Evolutionary conservation across 2,329 filamentous ascomycete genomes (phyloP), one percentile per base, ranked within the genome.

Genomic region (Cercospora zeae-maydis): DNA sequence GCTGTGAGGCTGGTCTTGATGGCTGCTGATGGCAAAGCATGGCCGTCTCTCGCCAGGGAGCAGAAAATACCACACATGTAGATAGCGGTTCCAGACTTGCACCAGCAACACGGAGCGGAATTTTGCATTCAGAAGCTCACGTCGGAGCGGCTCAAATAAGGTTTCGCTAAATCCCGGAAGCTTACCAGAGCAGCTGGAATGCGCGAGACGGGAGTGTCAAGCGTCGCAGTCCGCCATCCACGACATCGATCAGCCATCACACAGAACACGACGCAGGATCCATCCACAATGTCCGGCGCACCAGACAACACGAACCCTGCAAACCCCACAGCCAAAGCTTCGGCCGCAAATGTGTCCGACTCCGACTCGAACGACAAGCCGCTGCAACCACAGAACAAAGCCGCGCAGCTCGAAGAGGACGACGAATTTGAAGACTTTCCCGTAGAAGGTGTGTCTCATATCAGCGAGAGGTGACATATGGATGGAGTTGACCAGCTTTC

Each of bases 401-500:
- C 82, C 59, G 81, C 88, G 34, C 85, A 90, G 63, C 84, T 98
- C 30, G 95, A 96, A 78, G 95, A 99, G 77, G 95, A 99, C 75
- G 95, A 99, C 78, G 95, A 99, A 81, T 99, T 99, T 74, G 95
- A 99, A 77, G 95, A 99, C 78, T 99, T 99, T 75, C 95, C 95
- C 27, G 90, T 96, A 61, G 93, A 99, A 80, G 92, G 95, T 96
- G 79, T 11, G 58, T 27, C 21, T 14, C 14, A 13, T 14, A 8
- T 55, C 19, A 31, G n/a, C 16, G 21, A 58, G 19, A 36, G 27
- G 21, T 27, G 21, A 39, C 53, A 19, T 37, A 19, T 7, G 9
- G 13, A 5, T 11, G 30, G 37, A 21, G 21, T 45, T 59, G 30
- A 59, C 45, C 10, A 30, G 16, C n/a, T 21, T 31, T 39, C 7